Evolutionary conservation across 768 basidiomycete genomes (phyloP).

Genomic region (Auricularia heimuer): DNA sequence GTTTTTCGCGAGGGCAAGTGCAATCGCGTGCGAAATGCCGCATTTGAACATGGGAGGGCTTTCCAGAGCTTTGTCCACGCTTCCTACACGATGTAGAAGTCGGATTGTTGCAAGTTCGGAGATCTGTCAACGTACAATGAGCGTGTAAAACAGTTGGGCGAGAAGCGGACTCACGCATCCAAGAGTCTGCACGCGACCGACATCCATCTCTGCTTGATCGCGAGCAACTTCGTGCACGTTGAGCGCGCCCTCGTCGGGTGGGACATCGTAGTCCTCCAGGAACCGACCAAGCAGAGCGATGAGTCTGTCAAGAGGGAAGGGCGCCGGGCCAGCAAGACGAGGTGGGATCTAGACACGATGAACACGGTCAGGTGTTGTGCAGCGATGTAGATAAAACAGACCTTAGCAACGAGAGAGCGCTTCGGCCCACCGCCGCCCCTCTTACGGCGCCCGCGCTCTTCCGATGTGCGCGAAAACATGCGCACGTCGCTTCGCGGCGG

Average conservation of each 20-base stretch:
- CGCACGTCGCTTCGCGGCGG: conserved; percentile 69
- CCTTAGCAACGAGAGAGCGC: conserved; percentile 29
- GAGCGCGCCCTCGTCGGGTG: conserved; percentile 40
- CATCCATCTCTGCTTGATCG: conserved; percentile 69
- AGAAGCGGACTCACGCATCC: conserved; percentile 39
- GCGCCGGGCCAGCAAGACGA: conserved; percentile 64
- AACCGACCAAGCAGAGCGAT: conserved; percentile 71
- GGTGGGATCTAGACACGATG: conserved; percentile 47
- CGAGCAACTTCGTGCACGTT: conserved; percentile 36
- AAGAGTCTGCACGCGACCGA: conserved; percentile 48
- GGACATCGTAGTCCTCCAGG: conserved; percentile 41
- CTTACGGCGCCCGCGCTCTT: conserved; percentile 50
- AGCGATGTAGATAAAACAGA: conserved; percentile 3
- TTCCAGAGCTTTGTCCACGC: conserved; percentile 47
- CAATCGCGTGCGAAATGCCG: conserved; percentile 52
- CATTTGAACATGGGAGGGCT: conserved; percentile 66
- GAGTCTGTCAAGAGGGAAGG: conserved; percentile 73
- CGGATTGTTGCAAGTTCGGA: conserved; percentile 54
- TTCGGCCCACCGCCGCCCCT: conserved; percentile 27
- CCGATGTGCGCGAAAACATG: conserved; percentile 69
- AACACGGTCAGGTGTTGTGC: background rate
- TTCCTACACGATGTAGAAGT: conserved; percentile 55
- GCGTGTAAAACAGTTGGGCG: background rate
- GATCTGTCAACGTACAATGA: conserved; percentile 35
- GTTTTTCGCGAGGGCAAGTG: conserved; percentile 46